Evolutionary conservation across 1,284 basidiomycete species (phyloP), one percentile per base, ranked within the genome.

Genomic region (Cystobasidium sp.): DNA sequence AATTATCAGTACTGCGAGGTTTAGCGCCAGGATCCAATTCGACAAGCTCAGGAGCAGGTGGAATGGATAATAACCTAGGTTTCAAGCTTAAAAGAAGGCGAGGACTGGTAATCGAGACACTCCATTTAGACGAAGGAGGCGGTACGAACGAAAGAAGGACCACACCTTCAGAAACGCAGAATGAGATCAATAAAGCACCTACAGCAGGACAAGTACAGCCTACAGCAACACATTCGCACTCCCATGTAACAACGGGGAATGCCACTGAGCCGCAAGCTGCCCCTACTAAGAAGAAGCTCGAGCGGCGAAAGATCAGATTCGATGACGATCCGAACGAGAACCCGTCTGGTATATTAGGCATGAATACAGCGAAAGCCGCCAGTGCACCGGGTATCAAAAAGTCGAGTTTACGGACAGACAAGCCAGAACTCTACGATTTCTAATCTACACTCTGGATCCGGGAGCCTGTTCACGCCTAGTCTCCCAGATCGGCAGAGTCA

Each of bases 111-210:
- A 88, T 98, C 77, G 95, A 98, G 84, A 97, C 94, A 24, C 84
- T 97, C 74, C 93, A 97, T 84, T 85, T 97, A 12, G 96, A 95
- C 80, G 86, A 94, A 4, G 94, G 97, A 81, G 95, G 94, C 10
- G 94, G 94, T 6, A 89, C 93, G 6, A 87, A 89, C 14, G 95
- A 97, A 82, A 85, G 94, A 75, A 85, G 91, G 75, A 94, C 92
- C 12, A 88, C 85, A 1, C 85, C 88, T 1, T 77, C 77, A n/a
- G 67, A 75, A 12, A 61, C 43, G 76, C 20, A 67, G 16, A 67
- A 59, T 37, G 73, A 63, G 67, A 75, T 68, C 47, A 68, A 58
- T 68, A 76, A 77, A 56, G 64, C 59, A 41, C 59, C 69, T 6
- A n/a, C 39, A 46, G 7, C 20, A 37, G 12, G 9, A 47, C 14